A percentile compares a stretch with the other conserved stretches of the same genome.
Conservation (phyloP, 441 rosid species). For the Corymbia calophylla region DNA sequence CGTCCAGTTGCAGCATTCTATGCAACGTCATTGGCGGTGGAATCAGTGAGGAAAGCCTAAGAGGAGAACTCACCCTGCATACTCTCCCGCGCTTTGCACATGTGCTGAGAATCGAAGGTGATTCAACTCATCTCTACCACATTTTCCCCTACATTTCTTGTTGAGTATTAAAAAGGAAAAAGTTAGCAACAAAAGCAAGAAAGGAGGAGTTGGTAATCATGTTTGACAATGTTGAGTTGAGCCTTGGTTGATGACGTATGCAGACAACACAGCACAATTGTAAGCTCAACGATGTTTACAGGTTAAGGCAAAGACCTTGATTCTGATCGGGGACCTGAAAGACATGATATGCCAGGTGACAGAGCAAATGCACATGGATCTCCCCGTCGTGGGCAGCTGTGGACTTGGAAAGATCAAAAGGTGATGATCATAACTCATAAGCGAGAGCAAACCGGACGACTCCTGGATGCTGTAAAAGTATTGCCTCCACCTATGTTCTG, state of each 20-base stretch:
- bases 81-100: constrained; percentile 37
- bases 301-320: constrained; percentile 68
- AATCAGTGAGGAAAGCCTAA: background rate
- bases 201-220: background rate
- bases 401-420: too few species aligned
- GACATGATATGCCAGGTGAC: constrained; percentile 64
- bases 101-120: constrained; percentile 46
- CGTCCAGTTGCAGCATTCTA: too few species aligned
- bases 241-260: background rate
- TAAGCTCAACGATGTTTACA: background rate
- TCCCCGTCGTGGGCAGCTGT: constrained; percentile 20
- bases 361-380: constrained; percentile 55
- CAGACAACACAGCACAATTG: background rate
- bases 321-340: too few species aligned
- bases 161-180: background rate
- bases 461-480: constrained; percentile 55
- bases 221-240: background rate
- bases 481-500: constrained; percentile 46
- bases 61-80: constrained; percentile 29
- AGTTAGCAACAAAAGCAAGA: background rate
- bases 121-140: background rate
- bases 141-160: background rate
- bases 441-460: background rate
- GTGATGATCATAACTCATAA: too few species aligned
- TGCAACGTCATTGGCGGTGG: too few species aligned